Percentiles rank a stretch among this genome's conserved stretches.
Conservation (phyloP, 805 yeast species). For the Kodamaea jinghongensis region DNA sequence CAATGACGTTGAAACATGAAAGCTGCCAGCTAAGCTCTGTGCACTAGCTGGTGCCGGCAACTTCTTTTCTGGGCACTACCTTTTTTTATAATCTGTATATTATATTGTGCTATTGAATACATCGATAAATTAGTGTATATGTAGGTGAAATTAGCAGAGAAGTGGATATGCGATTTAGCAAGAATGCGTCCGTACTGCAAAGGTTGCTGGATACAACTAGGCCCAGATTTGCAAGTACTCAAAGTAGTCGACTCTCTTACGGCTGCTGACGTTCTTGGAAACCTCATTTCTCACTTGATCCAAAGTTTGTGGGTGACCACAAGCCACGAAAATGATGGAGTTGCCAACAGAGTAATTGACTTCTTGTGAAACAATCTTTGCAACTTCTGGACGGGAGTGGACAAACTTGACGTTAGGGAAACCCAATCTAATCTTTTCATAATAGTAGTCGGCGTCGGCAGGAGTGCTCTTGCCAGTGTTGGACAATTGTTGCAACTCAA, state of each 20-base stretch:
- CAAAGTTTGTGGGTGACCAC: conserved; percentile 62
- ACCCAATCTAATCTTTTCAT: neutral
- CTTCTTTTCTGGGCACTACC: no score
- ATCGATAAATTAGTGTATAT: neutral
- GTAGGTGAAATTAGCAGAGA: no score
- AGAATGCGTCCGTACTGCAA: no score
- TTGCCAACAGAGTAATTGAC: conserved; percentile 34
- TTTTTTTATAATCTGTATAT: neutral
- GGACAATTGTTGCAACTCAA: neutral
- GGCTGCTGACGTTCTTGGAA: conserved; percentile 33
- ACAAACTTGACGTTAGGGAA: conserved; percentile 15
- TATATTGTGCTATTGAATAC: neutral
- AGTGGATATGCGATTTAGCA: no score
- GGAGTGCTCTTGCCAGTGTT: conserved; percentile 2
- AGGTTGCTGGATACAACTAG: neutral
- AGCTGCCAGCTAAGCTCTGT: no score
- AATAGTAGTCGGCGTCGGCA: neutral
- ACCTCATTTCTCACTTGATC: conserved; percentile 54
- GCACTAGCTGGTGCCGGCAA: no score
- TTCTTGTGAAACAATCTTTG: conserved; percentile 34
- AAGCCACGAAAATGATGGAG: conserved; percentile 52
- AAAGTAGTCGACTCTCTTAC: conserved; percentile 60
- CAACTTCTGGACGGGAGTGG: conserved; percentile 46
- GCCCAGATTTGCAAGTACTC: conserved; percentile 34
- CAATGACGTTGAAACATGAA: no score